These are phyloP conservation scores for Sideroxylon spinosum DNA, from an alignment of 179 eudicot species.

Conservation along the genomic window DNA sequence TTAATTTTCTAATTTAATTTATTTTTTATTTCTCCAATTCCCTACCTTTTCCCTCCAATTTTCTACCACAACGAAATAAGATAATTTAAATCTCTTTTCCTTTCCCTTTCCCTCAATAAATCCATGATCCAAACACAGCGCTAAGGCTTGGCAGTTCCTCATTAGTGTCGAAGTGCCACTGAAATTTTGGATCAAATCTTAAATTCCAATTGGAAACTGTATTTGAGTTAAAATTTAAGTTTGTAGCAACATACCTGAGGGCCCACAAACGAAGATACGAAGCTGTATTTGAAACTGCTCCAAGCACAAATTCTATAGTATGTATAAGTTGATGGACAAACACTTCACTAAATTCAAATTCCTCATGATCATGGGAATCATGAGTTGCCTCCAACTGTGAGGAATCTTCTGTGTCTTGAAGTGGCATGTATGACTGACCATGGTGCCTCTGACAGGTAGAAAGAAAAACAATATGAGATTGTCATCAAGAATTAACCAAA, in stretches of 20 bases:
- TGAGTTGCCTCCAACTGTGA: conserved; percentile 45
- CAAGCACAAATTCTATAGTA: conserved; percentile 87
- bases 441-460: conserved; percentile 52
- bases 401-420: conserved; percentile 49
- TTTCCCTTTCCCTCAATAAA: no score
- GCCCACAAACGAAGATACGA: conserved; percentile 92
- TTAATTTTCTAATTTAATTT: no score
- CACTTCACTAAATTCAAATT: conserved; percentile 82
- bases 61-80: no score
- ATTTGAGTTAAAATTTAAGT: not conserved
- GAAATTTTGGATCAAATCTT: not conserved
- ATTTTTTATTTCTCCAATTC: no score
- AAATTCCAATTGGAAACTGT: not conserved
- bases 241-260: conserved; percentile 47
- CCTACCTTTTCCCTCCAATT: no score
- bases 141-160: no score
- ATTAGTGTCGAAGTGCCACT: not conserved
- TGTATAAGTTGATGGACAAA: conserved; percentile 87
- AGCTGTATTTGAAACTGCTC: conserved; percentile 94
- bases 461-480: not conserved
- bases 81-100: no score
- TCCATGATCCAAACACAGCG: no score
- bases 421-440: conserved; percentile 56
- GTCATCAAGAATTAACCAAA: not conserved
- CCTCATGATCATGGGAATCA: conserved; percentile 64